Percentiles rank a stretch among this genome's conserved stretches.
These are phyloP conservation scores for Multifurca ochricompacta DNA, from an alignment of 768 basidiomycete species.

Conservation along the genomic window DNA sequence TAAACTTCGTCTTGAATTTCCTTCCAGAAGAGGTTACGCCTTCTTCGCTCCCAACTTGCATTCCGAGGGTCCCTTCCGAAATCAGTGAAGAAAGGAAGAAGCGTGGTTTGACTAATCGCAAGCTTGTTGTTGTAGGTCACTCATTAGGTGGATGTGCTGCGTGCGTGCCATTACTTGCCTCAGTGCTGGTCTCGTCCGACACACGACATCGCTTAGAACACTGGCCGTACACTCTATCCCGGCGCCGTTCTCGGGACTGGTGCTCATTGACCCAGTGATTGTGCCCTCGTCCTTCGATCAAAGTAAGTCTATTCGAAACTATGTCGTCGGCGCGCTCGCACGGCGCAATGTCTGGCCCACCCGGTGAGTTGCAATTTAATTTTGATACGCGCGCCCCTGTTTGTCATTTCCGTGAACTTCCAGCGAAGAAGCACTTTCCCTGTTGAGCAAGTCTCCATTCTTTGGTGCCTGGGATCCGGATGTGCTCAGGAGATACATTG, in stretches of 20 bases:
- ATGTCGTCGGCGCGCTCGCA: constrained; percentile 39
- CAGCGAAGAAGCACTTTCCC: constrained; percentile 52
- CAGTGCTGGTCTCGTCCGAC: constrained; percentile 1
- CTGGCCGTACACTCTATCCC: constrained; percentile 60
- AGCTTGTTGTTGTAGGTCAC: constrained; percentile 69
- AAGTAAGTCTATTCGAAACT: background rate
- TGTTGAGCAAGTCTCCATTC: constrained; percentile 50
- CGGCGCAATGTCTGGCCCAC: constrained; percentile 61
- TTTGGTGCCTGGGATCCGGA: constrained; percentile 64
- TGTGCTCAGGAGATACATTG: constrained; percentile 51
- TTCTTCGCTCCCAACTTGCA: constrained; percentile 40
- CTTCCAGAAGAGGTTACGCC: constrained; percentile 40
- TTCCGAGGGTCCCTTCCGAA: constrained; percentile 39
- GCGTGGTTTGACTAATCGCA: constrained; percentile 44
- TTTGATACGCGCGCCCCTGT: background rate
- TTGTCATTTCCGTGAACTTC: background rate
- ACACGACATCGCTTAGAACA: constrained; percentile 33
- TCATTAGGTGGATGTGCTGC: constrained; percentile 76
- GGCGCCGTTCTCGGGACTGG: constrained; percentile 57
- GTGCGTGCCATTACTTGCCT: constrained; percentile 35
- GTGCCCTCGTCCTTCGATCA: constrained; percentile 15
- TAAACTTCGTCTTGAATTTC: constrained; percentile 65
- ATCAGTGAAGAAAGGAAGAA: constrained; percentile 36
- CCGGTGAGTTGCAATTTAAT: constrained; percentile 32
- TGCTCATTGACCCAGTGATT: constrained; percentile 78